Base-by-base conservation (phyloP, 176 grass and related monocot genomes). In the Phoenix dactylifera region DNA sequence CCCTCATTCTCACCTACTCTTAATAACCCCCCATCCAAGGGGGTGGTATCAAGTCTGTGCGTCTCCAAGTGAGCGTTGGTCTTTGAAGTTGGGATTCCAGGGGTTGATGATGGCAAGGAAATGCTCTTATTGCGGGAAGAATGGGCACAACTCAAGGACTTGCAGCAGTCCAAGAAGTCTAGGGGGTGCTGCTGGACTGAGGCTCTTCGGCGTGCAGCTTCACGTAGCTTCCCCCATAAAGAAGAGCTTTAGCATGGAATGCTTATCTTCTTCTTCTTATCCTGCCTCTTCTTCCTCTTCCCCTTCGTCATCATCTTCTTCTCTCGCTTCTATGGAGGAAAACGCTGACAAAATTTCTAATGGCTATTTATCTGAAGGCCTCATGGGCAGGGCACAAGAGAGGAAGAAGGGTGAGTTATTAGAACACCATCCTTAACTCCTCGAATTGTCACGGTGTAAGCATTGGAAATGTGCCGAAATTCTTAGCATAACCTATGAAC, bases 331-430 rank as follows among this genome's bases (percentile, higher is more conserved):
- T 14, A 56, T 56, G 24, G 28, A 44, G 18, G 53, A 56, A 68
- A 16, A 52, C 66, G 57, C 66, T 24, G 66, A 68, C 52, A 68
- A 51, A 28, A 24, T 56, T 56, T 44, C 53, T 56, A 57, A 44
- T 68, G 66, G 66, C 1, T 68, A 68, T 68, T 17, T 68, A 26
- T 68, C 66, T 57, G 66, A 68, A 57, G 66, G 66, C 16, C 52
- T 68, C 3, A 4, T 54, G 22, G 52, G 25, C 23, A 56, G 52
- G 57, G 16, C 52, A 57, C 52, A 68, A 6, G 66, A 68, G 25
- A 68, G 66, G 66, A 68, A 44, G 35, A 68, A 68, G 28, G 66
- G 66, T 57, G 52, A 67, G 51, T 32, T 12, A 44, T 44, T 44
- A 44, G 9, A 9, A 12, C 10, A 44, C 10, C 35, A 44, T 44